Base-by-base conservation (phyloP, 306 rosid species). In the Morella rubra region DNA sequence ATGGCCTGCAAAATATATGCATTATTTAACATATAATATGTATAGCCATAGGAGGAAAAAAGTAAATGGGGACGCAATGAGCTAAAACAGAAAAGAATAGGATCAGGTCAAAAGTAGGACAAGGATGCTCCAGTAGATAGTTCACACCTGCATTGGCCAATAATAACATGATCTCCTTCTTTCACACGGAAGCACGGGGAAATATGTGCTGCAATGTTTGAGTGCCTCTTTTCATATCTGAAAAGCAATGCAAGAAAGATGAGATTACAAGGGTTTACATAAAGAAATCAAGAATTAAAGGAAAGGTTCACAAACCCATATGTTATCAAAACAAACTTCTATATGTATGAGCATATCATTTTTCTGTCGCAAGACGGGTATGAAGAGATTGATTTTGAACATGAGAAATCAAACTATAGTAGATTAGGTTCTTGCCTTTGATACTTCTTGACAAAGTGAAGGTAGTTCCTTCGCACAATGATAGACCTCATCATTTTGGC, bases 101-200 rank as follows among this genome's bases (percentile, higher is more conserved):
- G 37, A 32, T 32, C 37, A 32, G 37, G 37, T 32, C 37, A 32
- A 32, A 32, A 32, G 37, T 13, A 49, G 0, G 18, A 32, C 50
- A 15, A 0, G 37, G 45, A 51, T 14, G 1, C 32, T 59, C 71
- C 47, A 6, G 4, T 70, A 56, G 72, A 60, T 32, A 32, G 24
- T 50, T 72, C 20, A 75, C 3, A 88, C 95, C 95, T 90, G 95
- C 95, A 90, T 70, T 90, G 95, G 66, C 92, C 95, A 77, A 88
- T 85, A 75, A 73, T 88, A 73, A 90, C 89, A 77, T 90, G 84
- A 69, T 90, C 95, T n/a, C 95, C 92, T 75, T 90, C 95, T 49
- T 86, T 90, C 74, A 86, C 95, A 83, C 95, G 91, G 73, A 90
- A 90, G 73, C 95, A 90, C 5, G 95, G 95, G 11, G 95, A 85